These are phyloP conservation scores for Celoporthe dispersa DNA, from an alignment of 2,329 filamentous ascomycete species.

Conservation along the genomic window DNA sequence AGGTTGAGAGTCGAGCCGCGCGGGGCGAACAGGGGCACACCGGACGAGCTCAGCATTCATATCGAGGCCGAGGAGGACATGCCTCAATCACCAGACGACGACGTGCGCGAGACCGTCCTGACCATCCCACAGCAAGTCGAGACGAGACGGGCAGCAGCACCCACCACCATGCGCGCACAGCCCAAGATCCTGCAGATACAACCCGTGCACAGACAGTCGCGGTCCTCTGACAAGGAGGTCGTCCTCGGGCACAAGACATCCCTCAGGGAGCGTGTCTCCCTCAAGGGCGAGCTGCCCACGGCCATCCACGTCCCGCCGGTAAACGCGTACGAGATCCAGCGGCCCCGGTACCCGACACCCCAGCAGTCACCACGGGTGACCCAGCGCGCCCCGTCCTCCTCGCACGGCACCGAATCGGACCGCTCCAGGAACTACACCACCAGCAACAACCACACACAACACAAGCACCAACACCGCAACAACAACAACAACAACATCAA, in stretches of 20 bases:
- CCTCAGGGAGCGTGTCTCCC: constrained; percentile 57
- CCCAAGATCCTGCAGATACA: constrained; percentile 26
- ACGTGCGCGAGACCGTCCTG: constrained; percentile 26
- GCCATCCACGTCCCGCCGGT: constrained; percentile 59
- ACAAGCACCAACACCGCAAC: background rate
- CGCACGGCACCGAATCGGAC: constrained; percentile 54
- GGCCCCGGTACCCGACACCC: constrained; percentile 34
- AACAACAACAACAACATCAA: background rate
- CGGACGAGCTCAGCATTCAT: constrained; percentile 28
- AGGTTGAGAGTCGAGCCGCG: constrained; percentile 2
- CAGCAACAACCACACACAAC: background rate
- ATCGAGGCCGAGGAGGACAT: constrained; percentile 29
- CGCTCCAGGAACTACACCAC: constrained; percentile 36
- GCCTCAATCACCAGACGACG: constrained; percentile 17
- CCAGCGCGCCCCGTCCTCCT: constrained; percentile 50
- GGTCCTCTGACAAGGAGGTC: constrained; percentile 21
- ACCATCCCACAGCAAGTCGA: constrained; percentile 19
- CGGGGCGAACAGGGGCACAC: constrained; percentile 19
- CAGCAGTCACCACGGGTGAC: constrained; percentile 15
- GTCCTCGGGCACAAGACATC: constrained; percentile 47
- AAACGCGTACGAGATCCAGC: constrained; percentile 41
- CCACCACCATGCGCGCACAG: constrained; percentile 10
- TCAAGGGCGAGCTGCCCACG: constrained; percentile 56
- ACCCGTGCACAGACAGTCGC: constrained; percentile 19
- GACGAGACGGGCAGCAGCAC: constrained; percentile 10